These are phyloP conservation scores for Ophiostoma perfectum DNA, from an alignment of 2,329 filamentous ascomycete genomes.

Conservation along the genomic window DNA sequence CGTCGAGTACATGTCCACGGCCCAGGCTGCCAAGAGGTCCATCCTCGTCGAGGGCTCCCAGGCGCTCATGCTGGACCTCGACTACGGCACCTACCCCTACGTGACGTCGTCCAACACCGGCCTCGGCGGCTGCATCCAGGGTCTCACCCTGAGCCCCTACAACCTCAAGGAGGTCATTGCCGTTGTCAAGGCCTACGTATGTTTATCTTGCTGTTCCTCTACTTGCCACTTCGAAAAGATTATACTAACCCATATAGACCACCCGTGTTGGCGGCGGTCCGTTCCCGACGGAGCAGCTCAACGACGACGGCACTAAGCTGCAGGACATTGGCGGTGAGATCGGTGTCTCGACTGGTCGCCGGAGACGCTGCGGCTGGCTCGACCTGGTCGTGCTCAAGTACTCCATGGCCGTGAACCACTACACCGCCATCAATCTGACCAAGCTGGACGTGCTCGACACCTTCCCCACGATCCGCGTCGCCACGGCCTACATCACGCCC, in stretches of 20 bases:
- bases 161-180: constrained; percentile 47
- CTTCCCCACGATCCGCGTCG: constrained; percentile 69
- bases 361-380: constrained; percentile 53
- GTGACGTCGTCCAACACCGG: constrained; percentile 55
- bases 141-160: constrained; percentile 31
- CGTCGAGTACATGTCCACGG: constrained; percentile 45
- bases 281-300: constrained; percentile 54
- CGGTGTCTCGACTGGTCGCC: constrained; percentile 46
- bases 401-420: constrained; percentile 43
- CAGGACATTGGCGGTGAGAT: constrained; percentile 33
- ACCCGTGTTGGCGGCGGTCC: constrained; percentile 55
- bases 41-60: constrained; percentile 58
- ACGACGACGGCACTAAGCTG: constrained; percentile 37
- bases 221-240: not conserved
- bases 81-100: constrained; percentile 55
- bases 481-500: constrained; percentile 59
- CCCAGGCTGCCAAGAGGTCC: constrained; percentile 47
- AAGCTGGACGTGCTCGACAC: constrained; percentile 68
- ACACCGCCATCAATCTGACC: constrained; percentile 56
- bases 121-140: constrained; percentile 44
- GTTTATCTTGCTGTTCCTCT: not conserved
- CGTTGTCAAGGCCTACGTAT: constrained; percentile 57
- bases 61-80: constrained; percentile 45
- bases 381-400: constrained; percentile 66
- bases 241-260: constrained; percentile 33